Percentiles rank a stretch among this genome's conserved stretches.
These are phyloP conservation scores for Lachancea meyersii DNA, from an alignment of 805 yeast genomes.

Conservation along the genomic window DNA sequence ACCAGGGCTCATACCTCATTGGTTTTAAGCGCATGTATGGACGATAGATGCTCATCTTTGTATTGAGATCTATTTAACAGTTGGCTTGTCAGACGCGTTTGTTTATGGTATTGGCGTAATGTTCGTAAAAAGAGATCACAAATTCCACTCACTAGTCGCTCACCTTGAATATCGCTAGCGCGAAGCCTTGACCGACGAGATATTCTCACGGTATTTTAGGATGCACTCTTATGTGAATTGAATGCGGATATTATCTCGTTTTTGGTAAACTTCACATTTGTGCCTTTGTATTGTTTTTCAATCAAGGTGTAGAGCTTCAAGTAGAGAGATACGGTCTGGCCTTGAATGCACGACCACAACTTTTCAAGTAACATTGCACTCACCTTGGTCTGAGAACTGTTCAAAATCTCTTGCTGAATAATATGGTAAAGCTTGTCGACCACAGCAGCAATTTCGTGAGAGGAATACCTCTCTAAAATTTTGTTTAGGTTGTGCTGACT, in stretches of 20 bases:
- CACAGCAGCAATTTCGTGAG: slow-evolving; percentile 49
- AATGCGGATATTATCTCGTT: slow-evolving; percentile 55
- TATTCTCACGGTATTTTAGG: not conserved
- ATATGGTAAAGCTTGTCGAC: slow-evolving; percentile 50
- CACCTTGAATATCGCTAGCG: no score
- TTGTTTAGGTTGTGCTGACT: slow-evolving; percentile 53
- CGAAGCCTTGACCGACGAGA: no score
- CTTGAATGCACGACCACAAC: slow-evolving; percentile 67
- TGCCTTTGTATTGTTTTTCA: slow-evolving; percentile 49
- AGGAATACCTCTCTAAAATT: slow-evolving; percentile 50
- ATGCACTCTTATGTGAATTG: slow-evolving; percentile 25
- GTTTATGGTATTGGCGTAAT: not conserved
- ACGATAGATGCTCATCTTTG: not conserved
- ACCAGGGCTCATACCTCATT: slow-evolving; percentile 7
- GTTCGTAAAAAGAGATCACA: not conserved
- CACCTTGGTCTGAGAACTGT: slow-evolving; percentile 19
- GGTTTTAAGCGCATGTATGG: slow-evolving; percentile 9
- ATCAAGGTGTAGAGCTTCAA: slow-evolving; percentile 49
- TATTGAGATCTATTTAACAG: not conserved
- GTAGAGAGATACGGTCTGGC: slow-evolving; percentile 51
- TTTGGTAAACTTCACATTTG: slow-evolving; percentile 45
- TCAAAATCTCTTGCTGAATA: slow-evolving; percentile 48
- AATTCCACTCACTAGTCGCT: no score
- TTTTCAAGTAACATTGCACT: slow-evolving; percentile 46
- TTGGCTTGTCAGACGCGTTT: not conserved